Percentiles rank a stretch among this genome's conserved stretches.
phyloP scores from a whole-genome alignment of 139 green algal genomes.

The Chlorella sorokiniana region DNA sequence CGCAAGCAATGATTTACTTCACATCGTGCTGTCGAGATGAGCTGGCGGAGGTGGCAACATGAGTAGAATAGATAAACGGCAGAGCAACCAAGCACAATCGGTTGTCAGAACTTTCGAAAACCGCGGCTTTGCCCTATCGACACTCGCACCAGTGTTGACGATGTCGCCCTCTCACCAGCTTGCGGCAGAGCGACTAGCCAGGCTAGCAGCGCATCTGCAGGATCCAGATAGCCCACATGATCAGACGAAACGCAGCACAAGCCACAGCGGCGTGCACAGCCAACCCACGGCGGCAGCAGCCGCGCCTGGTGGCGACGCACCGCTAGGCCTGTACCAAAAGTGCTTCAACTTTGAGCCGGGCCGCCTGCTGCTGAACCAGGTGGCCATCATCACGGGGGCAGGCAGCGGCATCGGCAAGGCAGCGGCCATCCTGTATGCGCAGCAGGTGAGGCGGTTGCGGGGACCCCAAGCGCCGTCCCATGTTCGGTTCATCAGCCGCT shows the following conservation, averaged over 20 bases:
- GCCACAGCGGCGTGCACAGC: too few species aligned
- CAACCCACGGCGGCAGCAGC: neutral
- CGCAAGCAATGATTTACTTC: too few species aligned
- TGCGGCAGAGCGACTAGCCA: neutral
- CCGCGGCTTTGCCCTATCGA: neutral
- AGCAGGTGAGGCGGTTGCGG: slow-evolving; percentile 51
- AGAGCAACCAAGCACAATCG: too few species aligned
- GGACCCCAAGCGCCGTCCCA: neutral
- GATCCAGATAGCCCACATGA: too few species aligned
- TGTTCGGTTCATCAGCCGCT: too few species aligned
- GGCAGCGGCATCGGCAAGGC: slow-evolving; percentile 80
- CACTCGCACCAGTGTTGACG: too few species aligned
- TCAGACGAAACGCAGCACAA: neutral
- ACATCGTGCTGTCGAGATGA: too few species aligned
- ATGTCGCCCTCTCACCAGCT: neutral
- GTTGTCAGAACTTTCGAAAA: too few species aligned
- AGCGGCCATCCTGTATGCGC: slow-evolving; percentile 68
- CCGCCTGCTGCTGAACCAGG: slow-evolving; percentile 43
- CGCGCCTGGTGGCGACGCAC: neutral
- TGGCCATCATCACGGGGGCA: slow-evolving; percentile 82
- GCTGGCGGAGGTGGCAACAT: too few species aligned
- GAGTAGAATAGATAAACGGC: too few species aligned
- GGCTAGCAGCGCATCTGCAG: neutral
- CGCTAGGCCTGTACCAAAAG: neutral
- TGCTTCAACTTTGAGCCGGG: slow-evolving; percentile 38